Percentiles rank a stretch among this genome's conserved stretches.
Evolutionary conservation across 2,329 filamentous ascomycete genomes (phyloP).

Genomic region (Fusarium luffae): DNA sequence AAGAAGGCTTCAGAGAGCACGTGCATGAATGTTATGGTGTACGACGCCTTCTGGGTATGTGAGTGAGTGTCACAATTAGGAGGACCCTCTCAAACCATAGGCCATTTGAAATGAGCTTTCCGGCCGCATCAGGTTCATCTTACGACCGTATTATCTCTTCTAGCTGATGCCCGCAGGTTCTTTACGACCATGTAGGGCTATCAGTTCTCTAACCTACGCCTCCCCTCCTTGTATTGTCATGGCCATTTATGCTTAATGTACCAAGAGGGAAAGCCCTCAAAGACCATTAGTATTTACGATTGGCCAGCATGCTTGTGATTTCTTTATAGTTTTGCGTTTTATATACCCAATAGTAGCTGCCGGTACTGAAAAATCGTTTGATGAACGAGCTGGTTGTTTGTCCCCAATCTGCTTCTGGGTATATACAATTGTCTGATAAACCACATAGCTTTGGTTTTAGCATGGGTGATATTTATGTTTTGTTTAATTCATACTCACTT

Average conservation of each 20-base stretch:
- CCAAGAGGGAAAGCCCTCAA: neutral
- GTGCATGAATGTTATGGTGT: constrained; percentile 42
- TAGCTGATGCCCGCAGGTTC: constrained; percentile 27
- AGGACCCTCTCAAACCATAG: neutral
- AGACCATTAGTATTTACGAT: neutral
- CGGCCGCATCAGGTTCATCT: neutral
- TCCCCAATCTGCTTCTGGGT: neutral
- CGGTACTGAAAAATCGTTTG: neutral
- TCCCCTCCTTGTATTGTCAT: neutral
- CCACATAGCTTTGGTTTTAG: neutral
- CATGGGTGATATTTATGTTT: neutral
- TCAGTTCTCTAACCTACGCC: neutral
- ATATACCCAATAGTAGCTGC: constrained; percentile 17
- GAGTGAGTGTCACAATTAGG: constrained; percentile 2
- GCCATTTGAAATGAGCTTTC: neutral
- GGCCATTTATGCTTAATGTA: neutral
- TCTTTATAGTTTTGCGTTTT: neutral
- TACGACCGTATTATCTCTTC: neutral
- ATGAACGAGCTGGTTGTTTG: neutral
- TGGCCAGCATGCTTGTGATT: neutral
- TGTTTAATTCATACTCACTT: neutral
- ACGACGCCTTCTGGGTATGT: constrained; percentile 22
- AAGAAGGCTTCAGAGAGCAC: constrained; percentile 38
- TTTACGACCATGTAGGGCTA: neutral
- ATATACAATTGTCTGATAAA: neutral